Conservation (phyloP, 202 grass and related monocot genomes). For the Schoenoplectus tabernaemontani region DNA sequence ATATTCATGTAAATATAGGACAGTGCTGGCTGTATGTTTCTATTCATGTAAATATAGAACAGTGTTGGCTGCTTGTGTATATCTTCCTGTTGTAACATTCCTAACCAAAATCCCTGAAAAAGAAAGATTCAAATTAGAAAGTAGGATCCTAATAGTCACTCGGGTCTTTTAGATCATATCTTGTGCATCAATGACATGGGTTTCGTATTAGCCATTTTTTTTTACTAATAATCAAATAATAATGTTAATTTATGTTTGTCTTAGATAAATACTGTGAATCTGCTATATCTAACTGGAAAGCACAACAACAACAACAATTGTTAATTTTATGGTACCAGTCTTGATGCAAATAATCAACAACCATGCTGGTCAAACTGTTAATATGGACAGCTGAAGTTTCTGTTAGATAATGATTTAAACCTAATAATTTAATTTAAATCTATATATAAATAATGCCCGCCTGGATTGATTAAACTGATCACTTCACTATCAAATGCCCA, state of each 20-base stretch:
- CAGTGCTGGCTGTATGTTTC: neutral
- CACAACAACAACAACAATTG: neutral
- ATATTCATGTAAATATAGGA: constrained; percentile 12
- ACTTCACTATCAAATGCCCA: neutral
- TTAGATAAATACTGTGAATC: neutral
- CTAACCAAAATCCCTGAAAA: neutral
- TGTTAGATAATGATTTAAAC: neutral
- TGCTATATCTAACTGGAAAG: neutral
- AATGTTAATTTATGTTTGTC: neutral
- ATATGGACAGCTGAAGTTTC: neutral
- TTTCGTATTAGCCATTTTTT: neutral
- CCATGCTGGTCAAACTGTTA: neutral
- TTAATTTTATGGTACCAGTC: neutral
- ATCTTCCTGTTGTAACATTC: neutral
- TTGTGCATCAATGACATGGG: neutral
- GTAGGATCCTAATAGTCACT: neutral
- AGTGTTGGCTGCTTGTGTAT: neutral
- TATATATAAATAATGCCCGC: neutral
- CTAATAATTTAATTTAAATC: neutral
- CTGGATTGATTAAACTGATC: neutral
- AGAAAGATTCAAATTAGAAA: neutral
- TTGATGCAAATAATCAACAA: neutral
- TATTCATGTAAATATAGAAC: constrained; percentile 10
- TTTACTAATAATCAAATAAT: neutral
- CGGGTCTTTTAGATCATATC: neutral